These are phyloP conservation scores for Acacia acuminata DNA, from an alignment of 306 rosid species.

Conservation along the genomic window DNA sequence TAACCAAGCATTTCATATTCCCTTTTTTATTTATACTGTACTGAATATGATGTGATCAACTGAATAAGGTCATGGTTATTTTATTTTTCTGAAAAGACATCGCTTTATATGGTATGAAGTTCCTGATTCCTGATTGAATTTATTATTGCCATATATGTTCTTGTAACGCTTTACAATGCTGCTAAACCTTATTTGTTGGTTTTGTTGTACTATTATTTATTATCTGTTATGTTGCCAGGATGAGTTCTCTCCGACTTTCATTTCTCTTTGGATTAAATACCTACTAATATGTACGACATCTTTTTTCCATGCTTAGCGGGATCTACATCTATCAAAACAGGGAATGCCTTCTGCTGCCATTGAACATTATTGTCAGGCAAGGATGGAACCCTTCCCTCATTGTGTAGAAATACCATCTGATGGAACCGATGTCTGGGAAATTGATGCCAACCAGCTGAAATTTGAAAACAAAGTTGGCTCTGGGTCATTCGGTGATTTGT, in stretches of 20 bases:
- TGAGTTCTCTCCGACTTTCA: not conserved
- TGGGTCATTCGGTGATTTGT: conserved; percentile 96
- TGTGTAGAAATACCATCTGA: conserved; percentile 87
- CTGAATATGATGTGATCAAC: not conserved
- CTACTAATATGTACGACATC: conserved; percentile 26
- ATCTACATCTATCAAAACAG: conserved; percentile 63
- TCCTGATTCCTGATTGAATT: not conserved
- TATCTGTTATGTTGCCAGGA: not conserved
- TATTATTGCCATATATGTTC: not conserved
- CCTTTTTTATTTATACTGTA: not conserved
- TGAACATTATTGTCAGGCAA: conserved; percentile 55
- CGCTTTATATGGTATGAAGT: not conserved
- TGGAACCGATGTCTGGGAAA: conserved; percentile 98
- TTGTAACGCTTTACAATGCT: not conserved
- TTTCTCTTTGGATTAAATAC: conserved; percentile 12
- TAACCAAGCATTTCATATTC: not conserved
- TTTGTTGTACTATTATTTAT: not conserved
- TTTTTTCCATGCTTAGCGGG: conserved; percentile 42
- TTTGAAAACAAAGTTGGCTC: conserved; percentile 92
- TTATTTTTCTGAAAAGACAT: not conserved
- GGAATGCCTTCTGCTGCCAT: conserved; percentile 44
- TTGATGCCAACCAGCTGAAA: conserved; percentile 78
- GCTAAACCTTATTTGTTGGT: not conserved
- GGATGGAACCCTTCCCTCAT: conserved; percentile 48
- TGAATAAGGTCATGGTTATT: not conserved